Percentiles rank a stretch among this genome's conserved stretches.
These are phyloP conservation scores for Micractinium conductrix DNA, from an alignment of 139 green algal species.

Conservation along the genomic window DNA sequence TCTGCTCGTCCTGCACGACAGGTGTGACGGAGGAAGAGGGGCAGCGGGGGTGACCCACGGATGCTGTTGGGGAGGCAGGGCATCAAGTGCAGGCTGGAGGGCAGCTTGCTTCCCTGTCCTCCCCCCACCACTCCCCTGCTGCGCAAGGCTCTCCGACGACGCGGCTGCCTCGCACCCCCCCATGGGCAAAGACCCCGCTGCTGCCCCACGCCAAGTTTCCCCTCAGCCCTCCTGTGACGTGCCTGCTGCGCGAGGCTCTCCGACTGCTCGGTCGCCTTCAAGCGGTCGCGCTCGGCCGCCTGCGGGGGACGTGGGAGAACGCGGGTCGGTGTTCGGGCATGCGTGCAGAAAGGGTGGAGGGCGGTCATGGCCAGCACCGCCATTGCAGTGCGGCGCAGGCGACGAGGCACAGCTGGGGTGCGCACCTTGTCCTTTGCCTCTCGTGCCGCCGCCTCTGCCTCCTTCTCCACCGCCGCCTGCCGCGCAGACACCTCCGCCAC, in stretches of 20 bases:
- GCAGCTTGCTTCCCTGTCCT: not conserved
- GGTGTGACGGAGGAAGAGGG: not conserved
- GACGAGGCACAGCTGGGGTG: no score
- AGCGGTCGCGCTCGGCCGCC: constrained; percentile 61
- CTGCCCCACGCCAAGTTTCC: not conserved
- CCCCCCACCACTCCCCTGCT: not conserved
- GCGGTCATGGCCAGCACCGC: no score
- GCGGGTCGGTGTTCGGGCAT: no score
- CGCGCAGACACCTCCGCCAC: constrained; percentile 2
- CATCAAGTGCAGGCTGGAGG: not conserved
- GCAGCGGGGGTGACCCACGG: not conserved
- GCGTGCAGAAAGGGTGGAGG: no score
- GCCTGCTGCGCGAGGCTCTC: constrained; percentile 38
- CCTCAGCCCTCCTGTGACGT: not conserved
- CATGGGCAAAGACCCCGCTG: not conserved
- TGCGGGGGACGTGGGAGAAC: no score
- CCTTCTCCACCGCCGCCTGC: not conserved
- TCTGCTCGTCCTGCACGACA: constrained; percentile 50
- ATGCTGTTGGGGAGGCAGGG: no score
- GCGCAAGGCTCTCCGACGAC: not conserved
- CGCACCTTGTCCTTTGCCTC: constrained; percentile 36
- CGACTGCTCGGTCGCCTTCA: constrained; percentile 31
- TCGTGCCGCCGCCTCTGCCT: not conserved
- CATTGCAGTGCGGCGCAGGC: no score
- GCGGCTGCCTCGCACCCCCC: not conserved